Evolutionary conservation across 352 stramenopile species (phyloP).

Genomic region (Phytopythium kandeliae): DNA sequence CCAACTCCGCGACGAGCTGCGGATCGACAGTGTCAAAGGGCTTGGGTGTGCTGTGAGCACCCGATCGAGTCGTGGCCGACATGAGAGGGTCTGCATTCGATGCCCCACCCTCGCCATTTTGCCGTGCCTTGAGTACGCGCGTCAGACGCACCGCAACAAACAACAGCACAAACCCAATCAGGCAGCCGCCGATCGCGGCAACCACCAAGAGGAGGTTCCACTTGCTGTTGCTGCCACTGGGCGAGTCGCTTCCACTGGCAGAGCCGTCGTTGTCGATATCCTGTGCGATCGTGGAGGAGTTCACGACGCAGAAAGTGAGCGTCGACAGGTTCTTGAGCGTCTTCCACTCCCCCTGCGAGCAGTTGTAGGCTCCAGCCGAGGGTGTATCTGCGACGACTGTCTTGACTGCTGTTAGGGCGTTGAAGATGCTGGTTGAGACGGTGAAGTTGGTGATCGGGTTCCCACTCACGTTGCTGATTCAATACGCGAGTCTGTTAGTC

Average conservation of each 20-base stretch:
- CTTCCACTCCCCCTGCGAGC: constrained; percentile 20
- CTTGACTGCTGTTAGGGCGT: constrained; percentile 3
- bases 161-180: constrained; percentile 30
- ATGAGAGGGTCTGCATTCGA: constrained; percentile 4
- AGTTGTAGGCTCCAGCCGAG: constrained; percentile 12
- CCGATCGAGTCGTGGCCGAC: constrained; percentile 11
- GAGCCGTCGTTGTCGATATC: background rate
- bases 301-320: constrained; percentile 31
- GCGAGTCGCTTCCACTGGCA: background rate
- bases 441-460: constrained; percentile 41
- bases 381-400: constrained; percentile 3
- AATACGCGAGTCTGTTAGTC: background rate
- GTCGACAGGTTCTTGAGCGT: constrained; percentile 16
- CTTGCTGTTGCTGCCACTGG: constrained; percentile 13
- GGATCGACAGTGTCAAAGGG: constrained; percentile 38
- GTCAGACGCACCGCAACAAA: constrained; percentile 14
- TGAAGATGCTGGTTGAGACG: constrained; percentile 24
- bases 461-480: constrained; percentile 28
- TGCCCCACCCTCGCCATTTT: too few relatives aligned
- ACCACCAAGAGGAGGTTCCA: constrained; percentile 27
- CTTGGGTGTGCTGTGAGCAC: constrained; percentile 20
- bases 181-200: constrained; percentile 24
- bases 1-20: constrained; percentile 24
- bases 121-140: background rate
- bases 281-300: constrained; percentile 7